A percentile compares a stretch with the other conserved stretches of the same genome.
These are phyloP conservation scores for Phytophthora hibernalis DNA, from an alignment of 352 stramenopile genomes.

Conservation along the genomic window DNA sequence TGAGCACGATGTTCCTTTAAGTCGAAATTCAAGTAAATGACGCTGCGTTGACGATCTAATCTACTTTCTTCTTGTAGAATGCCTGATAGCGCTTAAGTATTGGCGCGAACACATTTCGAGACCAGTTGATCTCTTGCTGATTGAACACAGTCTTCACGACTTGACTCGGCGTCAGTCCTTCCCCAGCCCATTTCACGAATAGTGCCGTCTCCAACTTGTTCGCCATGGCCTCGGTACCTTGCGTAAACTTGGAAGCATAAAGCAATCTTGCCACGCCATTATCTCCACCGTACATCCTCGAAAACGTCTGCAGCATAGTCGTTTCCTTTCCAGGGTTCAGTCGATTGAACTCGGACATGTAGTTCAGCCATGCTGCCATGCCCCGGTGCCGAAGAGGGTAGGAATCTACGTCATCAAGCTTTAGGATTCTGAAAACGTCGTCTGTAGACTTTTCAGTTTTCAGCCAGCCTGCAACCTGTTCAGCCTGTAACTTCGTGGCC, in stretches of 20 bases:
- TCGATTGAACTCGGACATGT: not conserved
- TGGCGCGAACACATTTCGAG: not conserved
- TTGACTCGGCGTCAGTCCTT: not conserved
- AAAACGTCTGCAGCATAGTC: not conserved
- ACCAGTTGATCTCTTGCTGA: not conserved
- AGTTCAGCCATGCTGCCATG: not conserved
- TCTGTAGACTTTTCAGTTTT: constrained; percentile 1
- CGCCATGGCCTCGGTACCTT: not conserved
- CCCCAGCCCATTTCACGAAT: not conserved
- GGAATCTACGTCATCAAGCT: not conserved
- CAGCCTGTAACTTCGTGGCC: not conserved
- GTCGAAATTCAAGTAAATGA: too few relatives aligned
- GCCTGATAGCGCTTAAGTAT: not conserved
- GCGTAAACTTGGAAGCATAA: not conserved
- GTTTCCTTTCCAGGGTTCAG: not conserved
- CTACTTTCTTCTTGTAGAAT: not conserved
- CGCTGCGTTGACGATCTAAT: too few relatives aligned
- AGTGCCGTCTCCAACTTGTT: not conserved
- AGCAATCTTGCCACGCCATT: not conserved
- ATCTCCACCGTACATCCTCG: not conserved
- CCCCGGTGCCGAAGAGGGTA: not conserved
- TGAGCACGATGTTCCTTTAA: too few relatives aligned
- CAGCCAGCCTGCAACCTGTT: constrained; percentile 1
- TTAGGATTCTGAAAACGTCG: constrained; percentile 1
- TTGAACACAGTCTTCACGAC: not conserved